Evolutionary conservation across 2,329 filamentous ascomycete species (phyloP).

Genomic region (Leptosphaerulina australis): DNA sequence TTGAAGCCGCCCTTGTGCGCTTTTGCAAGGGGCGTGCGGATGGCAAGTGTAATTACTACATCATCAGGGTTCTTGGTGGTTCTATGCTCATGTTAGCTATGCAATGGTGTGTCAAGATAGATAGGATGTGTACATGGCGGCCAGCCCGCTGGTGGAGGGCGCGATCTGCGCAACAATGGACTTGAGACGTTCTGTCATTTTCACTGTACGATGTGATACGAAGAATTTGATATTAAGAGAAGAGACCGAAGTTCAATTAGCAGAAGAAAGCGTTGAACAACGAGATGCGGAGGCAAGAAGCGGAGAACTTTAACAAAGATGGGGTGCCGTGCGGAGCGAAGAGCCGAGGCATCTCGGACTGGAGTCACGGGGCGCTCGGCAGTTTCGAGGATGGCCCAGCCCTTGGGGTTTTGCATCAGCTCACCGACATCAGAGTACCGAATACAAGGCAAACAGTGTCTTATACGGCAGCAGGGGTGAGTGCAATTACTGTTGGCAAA

Average conservation of each 20-base stretch:
- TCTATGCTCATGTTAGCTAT: conserved; percentile 54
- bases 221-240: neutral
- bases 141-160: conserved; percentile 72
- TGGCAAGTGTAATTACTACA: conserved; percentile 91
- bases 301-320: conserved; percentile 53
- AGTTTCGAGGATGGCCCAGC: conserved; percentile 11
- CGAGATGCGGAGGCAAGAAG: conserved; percentile 16
- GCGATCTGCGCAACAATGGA: conserved; percentile 87
- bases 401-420: conserved; percentile 1
- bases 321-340: conserved; percentile 55
- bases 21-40: conserved; percentile 88
- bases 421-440: neutral
- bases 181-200: conserved; percentile 75
- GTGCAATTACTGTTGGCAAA: neutral
- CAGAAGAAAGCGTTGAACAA: conserved; percentile 2
- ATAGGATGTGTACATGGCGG: conserved; percentile 70
- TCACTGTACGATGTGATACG: conserved; percentile 13
- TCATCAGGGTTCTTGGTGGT: conserved; percentile 94
- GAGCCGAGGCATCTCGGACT: conserved; percentile 39
- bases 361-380: conserved; percentile 24
- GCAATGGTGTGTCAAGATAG: neutral
- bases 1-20: conserved; percentile 92
- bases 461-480: neutral
- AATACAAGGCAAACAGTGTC: neutral
- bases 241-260: neutral